Conservation (phyloP, 73 alveolate genomes). For the Blepharisma japonicum region DNA sequence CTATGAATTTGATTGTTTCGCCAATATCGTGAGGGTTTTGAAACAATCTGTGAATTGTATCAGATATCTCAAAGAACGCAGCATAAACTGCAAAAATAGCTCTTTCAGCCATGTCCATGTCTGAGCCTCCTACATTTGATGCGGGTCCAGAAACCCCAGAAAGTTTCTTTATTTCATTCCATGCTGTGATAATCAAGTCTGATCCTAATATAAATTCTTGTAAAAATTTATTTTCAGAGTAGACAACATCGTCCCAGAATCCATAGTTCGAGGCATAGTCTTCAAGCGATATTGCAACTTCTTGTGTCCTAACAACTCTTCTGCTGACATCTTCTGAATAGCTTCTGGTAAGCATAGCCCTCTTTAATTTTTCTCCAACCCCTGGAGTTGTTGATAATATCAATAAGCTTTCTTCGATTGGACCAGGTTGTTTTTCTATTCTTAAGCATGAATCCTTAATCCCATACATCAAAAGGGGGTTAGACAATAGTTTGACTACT, state of each 20-base stretch:
- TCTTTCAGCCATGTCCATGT: conserved; percentile 25
- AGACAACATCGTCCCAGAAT: neutral
- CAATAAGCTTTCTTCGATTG: neutral
- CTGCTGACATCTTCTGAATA: conserved; percentile 24
- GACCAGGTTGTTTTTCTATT: neutral
- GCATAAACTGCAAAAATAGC: conserved; percentile 26
- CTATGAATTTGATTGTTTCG: neutral
- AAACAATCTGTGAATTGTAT: neutral
- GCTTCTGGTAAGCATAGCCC: neutral
- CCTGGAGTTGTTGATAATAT: conserved; percentile 26
- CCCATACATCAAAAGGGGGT: neutral
- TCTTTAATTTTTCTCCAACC: neutral
- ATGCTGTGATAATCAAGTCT: neutral
- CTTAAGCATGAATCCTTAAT: neutral
- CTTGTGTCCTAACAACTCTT: conserved; percentile 21
- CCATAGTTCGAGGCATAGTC: conserved; percentile 14
- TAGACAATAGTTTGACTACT: neutral
- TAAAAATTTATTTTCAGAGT: neutral
- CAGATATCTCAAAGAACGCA: conserved; percentile 12
- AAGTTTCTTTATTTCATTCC: conserved; percentile 13
- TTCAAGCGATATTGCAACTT: neutral
- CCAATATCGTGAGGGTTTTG: neutral
- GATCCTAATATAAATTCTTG: neutral
- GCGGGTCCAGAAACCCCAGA: conserved; percentile 6
- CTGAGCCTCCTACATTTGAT: neutral